These are phyloP conservation scores for Neonectria faginata DNA, from an alignment of 2,329 filamentous ascomycete genomes.

Conservation along the genomic window DNA sequence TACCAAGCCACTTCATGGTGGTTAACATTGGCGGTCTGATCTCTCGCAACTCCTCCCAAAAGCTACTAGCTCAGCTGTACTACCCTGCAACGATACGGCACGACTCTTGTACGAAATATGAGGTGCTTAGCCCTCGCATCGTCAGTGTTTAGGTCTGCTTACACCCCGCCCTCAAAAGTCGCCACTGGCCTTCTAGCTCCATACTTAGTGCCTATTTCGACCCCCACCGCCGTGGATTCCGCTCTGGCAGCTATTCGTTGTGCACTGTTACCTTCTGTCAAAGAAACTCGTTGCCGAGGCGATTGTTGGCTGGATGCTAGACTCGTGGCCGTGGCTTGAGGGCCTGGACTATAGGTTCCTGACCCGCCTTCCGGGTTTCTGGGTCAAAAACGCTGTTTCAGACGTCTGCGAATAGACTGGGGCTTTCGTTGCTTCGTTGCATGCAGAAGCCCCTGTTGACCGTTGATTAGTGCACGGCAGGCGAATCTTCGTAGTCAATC, in stretches of 20 bases:
- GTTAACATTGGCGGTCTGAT: not conserved
- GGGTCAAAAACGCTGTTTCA: not conserved
- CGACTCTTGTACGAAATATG: not conserved
- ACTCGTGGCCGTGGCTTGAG: not conserved
- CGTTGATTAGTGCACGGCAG: not conserved
- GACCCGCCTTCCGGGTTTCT: not conserved
- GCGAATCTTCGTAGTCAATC: not conserved
- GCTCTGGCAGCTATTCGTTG: slow-evolving; percentile 13
- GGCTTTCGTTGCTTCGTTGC: not conserved
- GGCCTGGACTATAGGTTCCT: not conserved
- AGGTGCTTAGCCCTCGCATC: not conserved
- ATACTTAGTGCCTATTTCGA: slow-evolving; percentile 14
- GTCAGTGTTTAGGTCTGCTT: not conserved
- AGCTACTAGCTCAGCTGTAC: not conserved
- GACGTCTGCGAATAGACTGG: too few relatives aligned
- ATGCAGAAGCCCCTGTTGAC: not conserved
- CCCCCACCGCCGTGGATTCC: slow-evolving; percentile 23
- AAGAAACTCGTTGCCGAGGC: not conserved
- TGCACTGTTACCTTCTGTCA: slow-evolving; percentile 1
- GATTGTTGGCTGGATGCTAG: not conserved
- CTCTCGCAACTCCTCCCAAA: not conserved
- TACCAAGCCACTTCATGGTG: not conserved
- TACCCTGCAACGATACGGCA: too few relatives aligned
- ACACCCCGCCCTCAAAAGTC: slow-evolving; percentile 7
- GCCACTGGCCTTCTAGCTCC: slow-evolving; percentile 16